Evolutionary conservation across 2,329 filamentous ascomycete species (phyloP), one percentile per base, ranked within the genome.

Genomic region (Cucurbitaria berberidis): DNA sequence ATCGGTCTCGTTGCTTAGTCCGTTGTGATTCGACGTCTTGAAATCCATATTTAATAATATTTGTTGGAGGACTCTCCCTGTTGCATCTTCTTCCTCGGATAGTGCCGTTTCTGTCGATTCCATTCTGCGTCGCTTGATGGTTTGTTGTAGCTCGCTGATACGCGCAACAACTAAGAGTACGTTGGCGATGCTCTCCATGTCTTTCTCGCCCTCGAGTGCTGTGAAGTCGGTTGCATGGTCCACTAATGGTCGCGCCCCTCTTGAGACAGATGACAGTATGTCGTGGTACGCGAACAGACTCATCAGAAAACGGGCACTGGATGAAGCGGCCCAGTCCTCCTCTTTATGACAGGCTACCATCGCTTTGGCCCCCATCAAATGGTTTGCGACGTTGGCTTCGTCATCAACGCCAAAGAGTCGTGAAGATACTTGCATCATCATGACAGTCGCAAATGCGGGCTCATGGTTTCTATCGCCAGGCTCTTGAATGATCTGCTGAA

Each of bases 391-490:
- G 26, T 52, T 59, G 0, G 48, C 54, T 48, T 70, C 68, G 13
- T 63, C 59, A 22, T 69, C 69, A 22, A 65, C 64, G 3, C 63
- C 63, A 21, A 70, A 68, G 1, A 71, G 42, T 4, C 68, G 66
- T 29, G 62, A 60, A 5, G 67, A 72, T 18, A 72, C 59, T 30
- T 72, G 69, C 69, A 72, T 72, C 68, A 71, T 72, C 46, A 72
- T 48, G 8, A 71, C 66, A 9, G 69, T 71, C 9, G 69, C 68
- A 9, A 72, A 52, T 21, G 66, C 62, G 1, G 64, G 54, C 35
- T 72, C 69, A 3, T 52, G 44, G 9, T 58, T 49, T 7, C 60
- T 50, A 11, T 63, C 51, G 10, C 35, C 29, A 29, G 67, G 66
- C 24, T 65, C 56, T 18, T 65, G 62, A 4, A 72, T 68, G 18